Base-by-base conservation (phyloP, 495 filamentous ascomycete genomes). In the Trichoderma gamsii region DNA sequence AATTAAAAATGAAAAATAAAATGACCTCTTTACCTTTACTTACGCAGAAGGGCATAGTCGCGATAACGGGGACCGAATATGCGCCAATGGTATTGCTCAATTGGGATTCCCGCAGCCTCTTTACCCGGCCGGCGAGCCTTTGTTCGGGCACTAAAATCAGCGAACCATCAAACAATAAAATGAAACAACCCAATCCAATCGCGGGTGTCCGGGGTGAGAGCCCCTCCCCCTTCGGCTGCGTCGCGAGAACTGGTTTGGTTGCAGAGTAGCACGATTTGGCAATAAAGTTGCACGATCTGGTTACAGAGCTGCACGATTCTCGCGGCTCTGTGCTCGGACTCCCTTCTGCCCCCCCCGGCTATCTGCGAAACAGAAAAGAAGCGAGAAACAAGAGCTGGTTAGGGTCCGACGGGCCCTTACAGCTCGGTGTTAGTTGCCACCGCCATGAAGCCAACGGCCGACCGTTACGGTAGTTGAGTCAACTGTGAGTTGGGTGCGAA, bases 141-240 rank as follows among this genome's bases (percentile, higher is more conserved):
- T 52, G 18, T 46, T 46, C 12, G 43, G 43, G 18, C 49, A 52
- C 16, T 23, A 52, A 52, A 52, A 23, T n/a, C 49, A 52, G 21
- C 49, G 18, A n/a, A 38, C 35, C 35, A 38, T 38, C 18, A 23
- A 46, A 8, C 49, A 52, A 8, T n/a, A 52, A 52, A 52, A 38
- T 52, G 49, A 52, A 52, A 52, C 49, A n/a, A n/a, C 49, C 49
- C 49, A 52, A 52, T 52, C 49, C 49, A 52, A 52, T 52, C 16
- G 49, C 16, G 18, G 49, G n/a, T 52, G n/a, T 52, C 49, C 49
- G 49, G 49, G 49, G 49, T 52, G 7, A 38, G 35, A 38, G 49
- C 49, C 18, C 18, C 18, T 49, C 49, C 49, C 49, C 49, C 49
- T 52, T 52, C 49, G 49, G 49, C 49, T 52, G 49, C 49, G 49